These are phyloP conservation scores for Trametes hirsuta DNA, from an alignment of 1,284 basidiomycete genomes.

Conservation along the genomic window DNA sequence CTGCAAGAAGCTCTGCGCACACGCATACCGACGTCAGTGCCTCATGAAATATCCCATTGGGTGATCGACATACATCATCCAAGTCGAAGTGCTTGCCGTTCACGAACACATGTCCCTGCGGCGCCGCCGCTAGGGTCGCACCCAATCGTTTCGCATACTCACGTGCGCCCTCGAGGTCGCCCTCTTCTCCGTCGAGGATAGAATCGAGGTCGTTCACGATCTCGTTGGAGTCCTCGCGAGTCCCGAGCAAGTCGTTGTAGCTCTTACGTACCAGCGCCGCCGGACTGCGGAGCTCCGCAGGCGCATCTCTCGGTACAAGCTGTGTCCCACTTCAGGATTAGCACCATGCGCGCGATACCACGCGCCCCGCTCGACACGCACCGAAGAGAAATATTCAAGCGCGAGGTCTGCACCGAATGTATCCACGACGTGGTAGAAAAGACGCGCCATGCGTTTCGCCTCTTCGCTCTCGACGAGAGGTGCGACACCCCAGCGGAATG, in stretches of 20 bases:
- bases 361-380: conserved; percentile 34
- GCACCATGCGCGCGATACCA: neutral
- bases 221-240: conserved; percentile 30
- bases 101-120: conserved; percentile 74
- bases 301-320: conserved; percentile 42
- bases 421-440: conserved; percentile 71
- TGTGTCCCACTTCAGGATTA: conserved; percentile 19
- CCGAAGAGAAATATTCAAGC: conserved; percentile 60
- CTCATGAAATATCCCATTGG: neutral
- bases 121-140: conserved; percentile 39
- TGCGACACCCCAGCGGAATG: conserved; percentile 84
- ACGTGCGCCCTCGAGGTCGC: conserved; percentile 45
- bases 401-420: conserved; percentile 67
- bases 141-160: conserved; percentile 60
- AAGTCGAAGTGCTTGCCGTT: conserved; percentile 84
- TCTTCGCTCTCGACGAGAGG: conserved; percentile 68
- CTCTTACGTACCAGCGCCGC: conserved; percentile 42
- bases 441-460: conserved; percentile 67
- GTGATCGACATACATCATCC: conserved; percentile 60
- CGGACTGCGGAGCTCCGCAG: conserved; percentile 36
- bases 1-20: conserved; percentile 63
- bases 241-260: conserved; percentile 44
- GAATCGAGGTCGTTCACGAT: conserved; percentile 42
- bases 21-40: neutral
- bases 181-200: conserved; percentile 39